phyloP scores from a whole-genome alignment of 2,329 filamentous ascomycete genomes.

The Diaporthe aspalathi region DNA sequence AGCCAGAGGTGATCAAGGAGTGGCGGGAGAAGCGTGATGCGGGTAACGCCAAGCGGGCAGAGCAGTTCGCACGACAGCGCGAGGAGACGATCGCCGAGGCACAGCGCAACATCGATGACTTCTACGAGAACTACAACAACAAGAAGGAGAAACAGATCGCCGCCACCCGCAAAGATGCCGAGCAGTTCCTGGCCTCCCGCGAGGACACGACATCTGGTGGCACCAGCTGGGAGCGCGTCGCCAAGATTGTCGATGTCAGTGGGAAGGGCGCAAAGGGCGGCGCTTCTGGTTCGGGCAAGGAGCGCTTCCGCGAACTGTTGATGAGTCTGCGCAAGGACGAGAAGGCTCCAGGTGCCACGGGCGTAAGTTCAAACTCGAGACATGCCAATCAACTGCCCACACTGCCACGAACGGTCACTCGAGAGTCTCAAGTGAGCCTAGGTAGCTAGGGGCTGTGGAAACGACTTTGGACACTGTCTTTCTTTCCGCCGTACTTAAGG shows the following conservation, averaged over 20 bases:
- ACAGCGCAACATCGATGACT: slow-evolving; percentile 95
- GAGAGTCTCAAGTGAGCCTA: background rate
- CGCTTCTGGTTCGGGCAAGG: slow-evolving; percentile 91
- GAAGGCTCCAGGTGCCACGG: slow-evolving; percentile 77
- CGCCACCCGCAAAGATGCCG: slow-evolving; percentile 90
- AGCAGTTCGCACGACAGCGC: slow-evolving; percentile 85
- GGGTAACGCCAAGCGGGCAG: slow-evolving; percentile 83
- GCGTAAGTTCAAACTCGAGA: slow-evolving; percentile 44
- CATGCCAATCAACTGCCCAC: background rate
- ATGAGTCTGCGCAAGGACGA: slow-evolving; percentile 92
- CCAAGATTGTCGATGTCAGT: slow-evolving; percentile 96
- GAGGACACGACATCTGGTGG: slow-evolving; percentile 95
- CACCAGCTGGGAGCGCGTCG: slow-evolving; percentile 98
- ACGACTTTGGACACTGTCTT: background rate
- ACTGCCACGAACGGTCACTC: background rate
- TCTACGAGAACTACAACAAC: slow-evolving; percentile 99
- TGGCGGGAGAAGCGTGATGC: slow-evolving; percentile 93
- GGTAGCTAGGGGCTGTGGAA: background rate
- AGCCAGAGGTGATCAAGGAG: slow-evolving; percentile 88
- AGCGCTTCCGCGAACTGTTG: slow-evolving; percentile 92
- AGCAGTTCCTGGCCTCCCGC: slow-evolving; percentile 87
- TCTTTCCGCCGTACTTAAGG: background rate
- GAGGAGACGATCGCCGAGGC: slow-evolving; percentile 88
- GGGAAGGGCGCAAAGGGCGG: slow-evolving; percentile 91
- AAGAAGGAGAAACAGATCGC: slow-evolving; percentile 95